Base-by-base conservation (phyloP, 495 filamentous ascomycete genomes). In the Neurospora africana region DNA sequence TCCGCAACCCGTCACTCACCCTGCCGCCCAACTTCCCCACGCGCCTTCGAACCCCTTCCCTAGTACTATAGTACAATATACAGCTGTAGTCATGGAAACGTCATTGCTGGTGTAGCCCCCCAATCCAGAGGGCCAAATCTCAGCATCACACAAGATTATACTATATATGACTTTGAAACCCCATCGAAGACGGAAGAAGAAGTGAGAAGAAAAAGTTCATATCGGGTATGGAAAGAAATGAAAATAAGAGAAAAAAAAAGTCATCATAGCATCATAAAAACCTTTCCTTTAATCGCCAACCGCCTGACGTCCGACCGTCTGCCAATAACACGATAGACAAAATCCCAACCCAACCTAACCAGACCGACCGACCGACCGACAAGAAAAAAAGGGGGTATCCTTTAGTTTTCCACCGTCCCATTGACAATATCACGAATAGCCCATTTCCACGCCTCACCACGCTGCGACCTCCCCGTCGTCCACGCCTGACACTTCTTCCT, bases 401-500 rank as follows among this genome's bases (percentile, higher is more conserved):
- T 47, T 67, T 74, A 74, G 19, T 74, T 75, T 70, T 65, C 72
- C 40, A 73, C 44, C 17, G 72, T 76, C 61, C 78, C 74, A 36
- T 77, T 80, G 74, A 85, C 82, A 73, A 86, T 82, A 40, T 84
- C 83, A 70, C 83, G 79, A 35, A 86, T 82, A 11, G 83, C 80
- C 84, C 83, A 86, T 73, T 84, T 83, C 79, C 84, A 82, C 74
- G 82, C 70, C 70, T 84, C 80, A 75, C 79, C 78, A 82, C 84
- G 70, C 40, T 81, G 79, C 19, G 47, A 69, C 39, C 73, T 80
- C 37, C 76, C 75, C 68, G 77, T 82, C 41, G 90, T 82, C 95
- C 96, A 99, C 68, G 87, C 89, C 73, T 90, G 89, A 65, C 93
- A 91, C 79, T 93, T 93, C 79, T 89, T 87, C 74, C 90, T 86